Percentiles rank a stretch among this genome's conserved stretches.
These are phyloP conservation scores for Fraxinus paxiana DNA, from an alignment of 305 asterid species.

Conservation along the genomic window DNA sequence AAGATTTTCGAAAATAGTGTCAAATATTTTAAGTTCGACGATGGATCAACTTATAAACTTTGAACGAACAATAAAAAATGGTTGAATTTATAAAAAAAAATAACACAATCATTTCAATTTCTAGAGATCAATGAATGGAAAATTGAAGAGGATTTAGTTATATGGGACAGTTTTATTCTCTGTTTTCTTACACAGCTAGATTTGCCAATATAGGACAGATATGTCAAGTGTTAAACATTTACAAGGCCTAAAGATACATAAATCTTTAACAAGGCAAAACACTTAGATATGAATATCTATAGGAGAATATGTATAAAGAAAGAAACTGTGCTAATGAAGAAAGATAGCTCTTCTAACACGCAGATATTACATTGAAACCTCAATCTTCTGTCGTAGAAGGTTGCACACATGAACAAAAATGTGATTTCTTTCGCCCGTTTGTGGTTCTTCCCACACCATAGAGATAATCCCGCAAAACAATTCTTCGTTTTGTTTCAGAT, in stretches of 20 bases:
- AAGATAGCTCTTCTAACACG: not conserved
- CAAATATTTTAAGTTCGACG: not conserved
- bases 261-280: not conserved
- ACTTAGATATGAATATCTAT: constrained; percentile 18
- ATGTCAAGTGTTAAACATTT: constrained; percentile 11
- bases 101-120: not conserved
- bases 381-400: constrained; percentile 68
- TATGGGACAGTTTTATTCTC: not conserved
- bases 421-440: constrained; percentile 50
- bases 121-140: not conserved
- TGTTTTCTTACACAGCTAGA: not conserved
- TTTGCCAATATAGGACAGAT: not conserved
- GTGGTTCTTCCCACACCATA: constrained; percentile 49
- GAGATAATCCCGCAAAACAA: constrained; percentile 63
- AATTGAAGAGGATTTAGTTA: not conserved
- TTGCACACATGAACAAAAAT: constrained; percentile 66
- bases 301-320: not conserved
- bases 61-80: not conserved
- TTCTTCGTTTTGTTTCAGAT: constrained; percentile 46
- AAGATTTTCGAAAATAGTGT: not conserved
- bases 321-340: not conserved
- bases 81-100: not conserved
- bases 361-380: constrained; percentile 14
- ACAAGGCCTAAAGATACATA: constrained; percentile 22
- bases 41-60: not conserved